Base-by-base conservation (phyloP, 176 grass and related monocot genomes). In the Musa beccarii region DNA sequence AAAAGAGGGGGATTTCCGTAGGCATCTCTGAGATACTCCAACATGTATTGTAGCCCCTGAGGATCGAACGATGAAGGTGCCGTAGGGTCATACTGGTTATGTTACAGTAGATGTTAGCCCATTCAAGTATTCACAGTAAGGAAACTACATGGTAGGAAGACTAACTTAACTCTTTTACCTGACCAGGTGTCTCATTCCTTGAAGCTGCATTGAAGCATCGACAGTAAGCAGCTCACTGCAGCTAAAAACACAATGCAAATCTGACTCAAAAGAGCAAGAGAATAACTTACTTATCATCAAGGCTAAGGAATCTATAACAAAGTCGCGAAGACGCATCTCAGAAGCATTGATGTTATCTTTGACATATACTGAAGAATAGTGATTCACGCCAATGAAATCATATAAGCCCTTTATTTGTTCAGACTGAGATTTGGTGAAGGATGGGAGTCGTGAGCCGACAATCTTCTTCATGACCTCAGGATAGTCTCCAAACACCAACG, bases 311-410 rank as follows among this genome's bases (percentile, higher is more conserved):
- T 96, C 92, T 9, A 73, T 77, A 50, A 66, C 86, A 70, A 81
- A 91, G 79, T 96, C 92, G 8, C 69, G 69, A 43, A 70, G 81
- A 9, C 49, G 51, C 0, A 49, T 17, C 53, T 82, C 79, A 3
- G 49, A 21, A 9, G 11, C 12, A 49, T 50, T 49, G 0, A 77
- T 73, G 22, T 76, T 76, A 15, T 96, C 86, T 21, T 86, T 96
- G 19, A 85, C 51, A 20, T 91, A 96, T 57, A 81, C 82, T 0
- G 92, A 96, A 1, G 79, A 53, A 66, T 96, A 96, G 53, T 96
- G 87, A 56, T 92, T 92, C 72, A 88, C 34, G n/a, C 85, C 85
- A 43, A 92, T 83, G 76, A 86, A 92, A 82, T 92, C 89, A 62
- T 81, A 54, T 24, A 83, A 75, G 73, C 74, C 80, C 66, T 50